Base-by-base conservation (phyloP, 139 green algal species). In the Tetradesmus lagerheimii region DNA sequence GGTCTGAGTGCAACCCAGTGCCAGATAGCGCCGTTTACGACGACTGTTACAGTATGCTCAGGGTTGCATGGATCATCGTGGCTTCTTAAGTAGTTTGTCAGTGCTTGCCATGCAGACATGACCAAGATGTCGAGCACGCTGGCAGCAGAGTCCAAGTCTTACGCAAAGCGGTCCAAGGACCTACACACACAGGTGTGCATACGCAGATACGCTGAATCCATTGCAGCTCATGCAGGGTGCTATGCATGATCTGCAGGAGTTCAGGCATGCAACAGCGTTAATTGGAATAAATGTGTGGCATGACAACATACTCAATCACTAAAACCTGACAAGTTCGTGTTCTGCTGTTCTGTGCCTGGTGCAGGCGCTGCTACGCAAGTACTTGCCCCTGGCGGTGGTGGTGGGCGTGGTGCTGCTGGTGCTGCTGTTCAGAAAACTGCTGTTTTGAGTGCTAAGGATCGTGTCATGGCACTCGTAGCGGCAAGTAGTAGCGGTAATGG, bases 311-410 rank as follows among this genome's bases (percentile, higher is more conserved):
- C n/a, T n/a, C n/a, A n/a, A n/a, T n/a, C n/a, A n/a, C n/a, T n/a
- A n/a, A n/a, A 62, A 62, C 8, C 8, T 62, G 47, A 62, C 12
- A 34, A 50, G 25, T 34, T 76, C 15, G 34, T 90, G 86, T 57
- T 11, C 25, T 45, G 41, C 15, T 53, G 41, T 39, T 82, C 16
- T 4, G 45, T 25, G 20, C n/a, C n/a, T n/a, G n/a, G n/a, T 90
- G 80, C 96, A 99, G 96, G 98, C 98, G 4, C 88, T 99, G 2
- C 94, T 99, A 23, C 93, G 95, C 16, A 99, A 99, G 89, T 99
- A 99, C 89, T 93, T 98, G 64, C 98, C 98, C 0, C 79, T 98
- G 6, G 94, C 90, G 12, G 93, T 99, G 6, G 92, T 99, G 5
- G 67, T 90, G 11, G 89, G 88, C 1, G 90, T 98, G 1, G 90